These are phyloP conservation scores for Silene latifolia DNA, from an alignment of 148 eudicot genomes.

Conservation along the genomic window DNA sequence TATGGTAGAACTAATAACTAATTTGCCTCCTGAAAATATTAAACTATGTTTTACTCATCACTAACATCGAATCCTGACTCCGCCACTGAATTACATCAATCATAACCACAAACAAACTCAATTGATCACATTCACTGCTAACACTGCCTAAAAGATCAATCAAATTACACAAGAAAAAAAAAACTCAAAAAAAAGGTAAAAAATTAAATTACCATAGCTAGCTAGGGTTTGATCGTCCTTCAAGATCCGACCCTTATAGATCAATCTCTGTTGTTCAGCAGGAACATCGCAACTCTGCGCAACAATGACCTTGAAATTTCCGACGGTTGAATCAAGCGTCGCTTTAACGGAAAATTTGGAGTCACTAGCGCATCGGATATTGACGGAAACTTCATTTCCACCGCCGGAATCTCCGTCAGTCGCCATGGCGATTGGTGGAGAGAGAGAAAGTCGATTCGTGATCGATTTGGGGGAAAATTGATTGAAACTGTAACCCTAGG, in stretches of 20 bases:
- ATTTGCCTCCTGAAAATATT: neutral
- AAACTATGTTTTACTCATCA: neutral
- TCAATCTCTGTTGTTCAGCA: slow-evolving; percentile 84
- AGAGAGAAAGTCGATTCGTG: neutral
- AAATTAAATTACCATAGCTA: slow-evolving; percentile 67
- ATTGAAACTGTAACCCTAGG: slow-evolving; percentile 37
- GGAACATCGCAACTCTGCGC: slow-evolving; percentile 71
- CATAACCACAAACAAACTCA: no score
- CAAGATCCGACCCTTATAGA: slow-evolving; percentile 88
- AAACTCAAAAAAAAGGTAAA: slow-evolving; percentile 14
- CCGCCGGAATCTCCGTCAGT: slow-evolving; percentile 49
- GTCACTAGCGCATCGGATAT: slow-evolving; percentile 77
- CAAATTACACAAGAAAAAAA: neutral
- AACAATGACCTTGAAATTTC: slow-evolving; percentile 47
- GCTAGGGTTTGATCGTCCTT: slow-evolving; percentile 85
- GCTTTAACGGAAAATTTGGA: slow-evolving; percentile 61
- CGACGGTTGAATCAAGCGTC: slow-evolving; percentile 54
- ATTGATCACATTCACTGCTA: neutral
- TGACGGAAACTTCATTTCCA: slow-evolving; percentile 45
- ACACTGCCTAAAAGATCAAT: neutral
- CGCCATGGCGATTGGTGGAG: slow-evolving; percentile 39
- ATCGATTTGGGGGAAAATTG: slow-evolving; percentile 11
- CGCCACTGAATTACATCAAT: neutral
- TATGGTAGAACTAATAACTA: neutral
- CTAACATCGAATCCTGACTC: slow-evolving; percentile 3